A percentile compares a stretch with the other conserved stretches of the same genome.
Conservation (phyloP, 495 filamentous ascomycete species). For the Penicillium steckii region DNA sequence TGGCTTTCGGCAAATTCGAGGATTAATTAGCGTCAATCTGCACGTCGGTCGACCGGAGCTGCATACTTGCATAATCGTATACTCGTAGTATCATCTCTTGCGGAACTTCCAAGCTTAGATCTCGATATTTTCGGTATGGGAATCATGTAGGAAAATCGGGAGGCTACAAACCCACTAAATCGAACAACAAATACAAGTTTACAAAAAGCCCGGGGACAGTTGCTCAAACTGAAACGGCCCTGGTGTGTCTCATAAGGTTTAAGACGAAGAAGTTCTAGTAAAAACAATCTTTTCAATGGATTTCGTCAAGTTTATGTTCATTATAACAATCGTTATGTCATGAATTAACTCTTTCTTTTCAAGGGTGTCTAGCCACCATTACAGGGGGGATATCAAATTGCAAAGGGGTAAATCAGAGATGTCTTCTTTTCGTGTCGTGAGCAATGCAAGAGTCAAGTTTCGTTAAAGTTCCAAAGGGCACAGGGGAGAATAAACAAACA, state of each 20-base stretch:
- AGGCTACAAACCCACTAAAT: no score
- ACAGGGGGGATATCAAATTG: constrained; percentile 20
- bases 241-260: no score
- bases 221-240: no score
- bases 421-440: constrained; percentile 17
- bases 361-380: not conserved
- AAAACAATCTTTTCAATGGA: no score
- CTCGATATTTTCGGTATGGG: no score
- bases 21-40: not conserved
- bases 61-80: not conserved
- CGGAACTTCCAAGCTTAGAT: no score
- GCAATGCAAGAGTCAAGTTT: constrained; percentile 9
- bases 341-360: not conserved
- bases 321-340: not conserved
- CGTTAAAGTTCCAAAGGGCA: constrained; percentile 6
- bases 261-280: no score
- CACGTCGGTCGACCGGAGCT: not conserved
- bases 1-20: not conserved
- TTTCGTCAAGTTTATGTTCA: no score
- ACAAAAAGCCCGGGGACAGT: no score
- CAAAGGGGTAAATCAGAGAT: constrained; percentile 2
- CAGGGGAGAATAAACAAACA: constrained; percentile 1
- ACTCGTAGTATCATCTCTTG: no score
- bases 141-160: no score
- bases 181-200: no score